Evolutionary conservation across 2,329 filamentous ascomycete species (phyloP).

Genomic region (Pezicula radicicola): DNA sequence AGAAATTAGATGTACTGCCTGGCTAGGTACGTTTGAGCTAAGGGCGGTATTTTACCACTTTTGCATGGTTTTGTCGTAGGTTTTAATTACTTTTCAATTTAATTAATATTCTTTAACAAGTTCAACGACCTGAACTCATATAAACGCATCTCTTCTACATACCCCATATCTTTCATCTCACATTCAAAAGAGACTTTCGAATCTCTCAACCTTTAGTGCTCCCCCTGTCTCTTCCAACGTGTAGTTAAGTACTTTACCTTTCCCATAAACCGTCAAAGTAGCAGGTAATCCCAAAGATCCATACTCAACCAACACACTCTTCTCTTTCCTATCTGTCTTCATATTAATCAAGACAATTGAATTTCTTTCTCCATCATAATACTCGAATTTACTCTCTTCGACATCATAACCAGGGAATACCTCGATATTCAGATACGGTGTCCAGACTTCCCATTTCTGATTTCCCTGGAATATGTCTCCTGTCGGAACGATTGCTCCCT

Average conservation of each 20-base stretch:
- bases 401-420: slow-evolving; percentile 28
- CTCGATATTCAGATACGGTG: slow-evolving; percentile 27
- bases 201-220: not conserved
- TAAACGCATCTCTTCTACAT: no score
- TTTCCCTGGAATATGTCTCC: slow-evolving; percentile 32
- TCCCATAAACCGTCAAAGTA: slow-evolving; percentile 4
- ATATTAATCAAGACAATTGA: slow-evolving; percentile 1
- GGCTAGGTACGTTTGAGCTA: no score
- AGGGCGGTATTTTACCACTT: no score
- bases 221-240: not conserved
- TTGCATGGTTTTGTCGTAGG: no score
- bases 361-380: slow-evolving; percentile 4
- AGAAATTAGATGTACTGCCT: no score
- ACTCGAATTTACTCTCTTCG: slow-evolving; percentile 20
- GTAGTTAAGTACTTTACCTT: not conserved
- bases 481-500: slow-evolving; percentile 30
- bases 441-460: slow-evolving; percentile 31
- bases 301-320: slow-evolving; percentile 3
- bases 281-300: slow-evolving; percentile 1
- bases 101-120: no score
- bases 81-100: no score
- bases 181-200: slow-evolving; percentile 4
- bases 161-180: no score
- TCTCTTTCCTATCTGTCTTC: not conserved
- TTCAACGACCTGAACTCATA: no score